These are phyloP conservation scores for Knoxia roxburghii DNA, from an alignment of 257 asterid genomes.

Conservation along the genomic window DNA sequence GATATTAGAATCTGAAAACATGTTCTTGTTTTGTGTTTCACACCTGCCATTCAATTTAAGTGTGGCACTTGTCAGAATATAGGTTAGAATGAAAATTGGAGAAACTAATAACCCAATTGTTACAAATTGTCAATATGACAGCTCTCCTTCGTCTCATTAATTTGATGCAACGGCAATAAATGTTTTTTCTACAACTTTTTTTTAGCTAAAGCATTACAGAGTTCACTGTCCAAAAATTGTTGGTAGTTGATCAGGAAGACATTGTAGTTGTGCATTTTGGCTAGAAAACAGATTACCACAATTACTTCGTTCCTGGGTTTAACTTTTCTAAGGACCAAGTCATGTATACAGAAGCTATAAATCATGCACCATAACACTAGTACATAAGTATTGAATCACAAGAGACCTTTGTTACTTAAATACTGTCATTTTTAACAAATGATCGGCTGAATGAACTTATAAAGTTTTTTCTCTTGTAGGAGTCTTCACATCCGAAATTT, in stretches of 20 bases:
- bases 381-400: background rate
- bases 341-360: too few relatives aligned
- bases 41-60: background rate
- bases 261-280: background rate
- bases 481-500: conserved; percentile 55
- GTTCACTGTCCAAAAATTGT: background rate
- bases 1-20: background rate
- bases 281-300: background rate
- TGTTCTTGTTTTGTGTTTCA: background rate
- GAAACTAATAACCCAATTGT: background rate
- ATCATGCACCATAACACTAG: background rate
- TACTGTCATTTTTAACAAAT: background rate
- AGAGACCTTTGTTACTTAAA: background rate
- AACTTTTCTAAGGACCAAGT: background rate
- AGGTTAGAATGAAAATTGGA: background rate
- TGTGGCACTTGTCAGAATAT: background rate
- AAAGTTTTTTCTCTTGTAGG: conserved; percentile 35
- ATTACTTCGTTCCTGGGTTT: background rate
- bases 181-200: background rate
- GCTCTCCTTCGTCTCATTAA: background rate
- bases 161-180: background rate
- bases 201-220: background rate
- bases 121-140: too few relatives aligned
- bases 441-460: conserved; percentile 11
- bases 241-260: background rate